phyloP scores from a whole-genome alignment of 495 filamentous ascomycete genomes.

The Neurospora sp. region DNA sequence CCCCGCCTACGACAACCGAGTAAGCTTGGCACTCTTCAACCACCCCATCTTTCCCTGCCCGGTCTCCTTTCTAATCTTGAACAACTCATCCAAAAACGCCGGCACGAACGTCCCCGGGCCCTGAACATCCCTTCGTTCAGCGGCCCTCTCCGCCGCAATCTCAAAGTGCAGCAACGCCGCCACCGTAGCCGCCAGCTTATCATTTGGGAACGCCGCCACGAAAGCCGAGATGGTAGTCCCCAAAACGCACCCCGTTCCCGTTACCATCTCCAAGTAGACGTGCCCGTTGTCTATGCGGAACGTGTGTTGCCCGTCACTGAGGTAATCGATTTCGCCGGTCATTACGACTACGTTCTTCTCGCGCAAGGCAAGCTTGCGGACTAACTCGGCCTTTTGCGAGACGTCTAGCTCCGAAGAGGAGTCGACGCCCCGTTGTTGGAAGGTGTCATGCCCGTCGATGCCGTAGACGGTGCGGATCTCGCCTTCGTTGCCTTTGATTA shows the following conservation, averaged over 20 bases:
- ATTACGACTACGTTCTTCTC: constrained; percentile 73
- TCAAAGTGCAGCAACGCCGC: constrained; percentile 72
- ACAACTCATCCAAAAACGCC: constrained; percentile 67
- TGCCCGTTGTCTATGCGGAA: constrained; percentile 69
- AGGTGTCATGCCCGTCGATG: constrained; percentile 43
- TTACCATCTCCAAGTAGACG: constrained; percentile 65
- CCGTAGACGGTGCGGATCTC: constrained; percentile 76
- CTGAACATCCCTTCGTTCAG: constrained; percentile 45
- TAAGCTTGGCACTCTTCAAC: constrained; percentile 48
- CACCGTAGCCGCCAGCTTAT: constrained; percentile 56
- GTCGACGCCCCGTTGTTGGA: constrained; percentile 85
- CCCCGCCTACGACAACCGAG: not conserved
- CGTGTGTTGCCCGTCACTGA: constrained; percentile 63
- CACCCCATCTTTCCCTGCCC: constrained; percentile 39
- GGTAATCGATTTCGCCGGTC: constrained; percentile 70
- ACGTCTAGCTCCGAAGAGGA: constrained; percentile 50
- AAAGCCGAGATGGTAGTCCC: constrained; percentile 72
- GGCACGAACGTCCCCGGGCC: constrained; percentile 87
- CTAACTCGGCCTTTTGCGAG: constrained; percentile 43
- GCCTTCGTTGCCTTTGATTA: constrained; percentile 92
- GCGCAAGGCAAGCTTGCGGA: constrained; percentile 52
- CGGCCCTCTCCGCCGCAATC: constrained; percentile 75
- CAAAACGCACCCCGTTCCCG: constrained; percentile 80
- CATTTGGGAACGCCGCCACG: constrained; percentile 47
- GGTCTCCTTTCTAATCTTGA: constrained; percentile 41